These are phyloP conservation scores for Chamaenerion angustifolium DNA, from an alignment of 345 rosid genomes.

Conservation along the genomic window DNA sequence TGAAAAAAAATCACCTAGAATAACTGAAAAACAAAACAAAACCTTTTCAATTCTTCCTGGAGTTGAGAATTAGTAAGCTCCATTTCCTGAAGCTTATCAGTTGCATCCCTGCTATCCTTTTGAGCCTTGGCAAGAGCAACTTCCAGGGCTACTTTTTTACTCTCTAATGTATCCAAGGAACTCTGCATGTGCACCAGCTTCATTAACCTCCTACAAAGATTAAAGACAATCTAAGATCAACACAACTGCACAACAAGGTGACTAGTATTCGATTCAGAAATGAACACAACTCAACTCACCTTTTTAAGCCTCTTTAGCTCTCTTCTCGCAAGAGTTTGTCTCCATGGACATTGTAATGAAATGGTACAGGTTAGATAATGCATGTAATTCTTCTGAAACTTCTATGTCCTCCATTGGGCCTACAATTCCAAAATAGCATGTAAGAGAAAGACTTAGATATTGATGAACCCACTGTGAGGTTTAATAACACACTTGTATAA, in stretches of 20 bases:
- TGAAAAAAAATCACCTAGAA: background rate
- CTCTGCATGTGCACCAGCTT: slow-evolving; percentile 63
- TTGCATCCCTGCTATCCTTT: slow-evolving; percentile 31
- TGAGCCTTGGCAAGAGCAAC: slow-evolving; percentile 55
- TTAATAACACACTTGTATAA: too few species aligned
- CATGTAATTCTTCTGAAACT: slow-evolving; percentile 49
- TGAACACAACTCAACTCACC: slow-evolving; percentile 17
- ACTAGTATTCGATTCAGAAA: background rate
- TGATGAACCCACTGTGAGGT: too few species aligned
- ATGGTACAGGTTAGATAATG: slow-evolving; percentile 46
- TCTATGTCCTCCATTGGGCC: slow-evolving; percentile 71
- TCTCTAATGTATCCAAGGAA: slow-evolving; percentile 50
- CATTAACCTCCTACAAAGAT: slow-evolving; percentile 70
- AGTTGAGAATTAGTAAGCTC: slow-evolving; percentile 58
- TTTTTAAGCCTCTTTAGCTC: slow-evolving; percentile 62
- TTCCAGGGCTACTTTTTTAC: slow-evolving; percentile 55
- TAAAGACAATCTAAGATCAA: background rate
- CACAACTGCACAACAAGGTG: background rate
- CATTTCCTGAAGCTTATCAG: slow-evolving; percentile 45
- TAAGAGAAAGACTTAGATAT: too few species aligned
- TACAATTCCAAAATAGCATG: slow-evolving; percentile 10
- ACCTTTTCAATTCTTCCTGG: slow-evolving; percentile 65
- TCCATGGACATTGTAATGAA: slow-evolving; percentile 84
- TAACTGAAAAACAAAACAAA: slow-evolving; percentile 5
- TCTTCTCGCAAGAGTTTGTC: slow-evolving; percentile 74